Evolutionary conservation across 768 basidiomycete genomes (phyloP).

Genomic region (Crucibulum laeve): DNA sequence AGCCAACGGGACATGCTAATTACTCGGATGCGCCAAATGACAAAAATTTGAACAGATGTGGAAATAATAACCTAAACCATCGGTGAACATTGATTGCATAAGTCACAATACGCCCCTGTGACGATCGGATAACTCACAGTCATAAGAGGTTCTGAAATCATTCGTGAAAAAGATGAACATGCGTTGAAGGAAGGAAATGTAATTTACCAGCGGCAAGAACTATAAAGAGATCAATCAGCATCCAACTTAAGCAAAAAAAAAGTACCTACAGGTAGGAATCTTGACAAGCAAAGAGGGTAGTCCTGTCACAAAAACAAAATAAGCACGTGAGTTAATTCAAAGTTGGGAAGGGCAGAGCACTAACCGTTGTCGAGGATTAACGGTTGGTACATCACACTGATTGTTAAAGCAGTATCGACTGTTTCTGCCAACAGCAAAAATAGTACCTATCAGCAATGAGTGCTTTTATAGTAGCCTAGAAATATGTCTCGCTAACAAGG

Average conservation of each 20-base stretch:
- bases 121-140: constrained; percentile 6
- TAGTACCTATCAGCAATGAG: neutral
- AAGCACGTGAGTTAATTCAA: neutral
- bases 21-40: constrained; percentile 17
- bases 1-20: constrained; percentile 8
- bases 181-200: neutral
- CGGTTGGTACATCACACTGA: neutral
- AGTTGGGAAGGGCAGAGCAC: neutral
- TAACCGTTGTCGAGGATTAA: neutral
- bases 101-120: neutral
- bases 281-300: neutral
- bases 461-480: neutral
- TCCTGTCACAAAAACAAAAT: neutral
- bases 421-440: neutral
- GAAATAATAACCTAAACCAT: constrained; percentile 14
- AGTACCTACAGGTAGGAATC: neutral
- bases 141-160: constrained; percentile 8
- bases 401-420: neutral
- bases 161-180: neutral
- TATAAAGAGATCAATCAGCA: neutral
- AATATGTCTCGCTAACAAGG: neutral
- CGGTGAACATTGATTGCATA: neutral
- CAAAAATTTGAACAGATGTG: constrained; percentile 19
- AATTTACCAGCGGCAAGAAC: neutral
- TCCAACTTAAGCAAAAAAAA: neutral